Evolutionary conservation across 148 eudicot genomes (phyloP), one percentile per base, ranked within the genome.

Genomic region (Diospyros lotus): DNA sequence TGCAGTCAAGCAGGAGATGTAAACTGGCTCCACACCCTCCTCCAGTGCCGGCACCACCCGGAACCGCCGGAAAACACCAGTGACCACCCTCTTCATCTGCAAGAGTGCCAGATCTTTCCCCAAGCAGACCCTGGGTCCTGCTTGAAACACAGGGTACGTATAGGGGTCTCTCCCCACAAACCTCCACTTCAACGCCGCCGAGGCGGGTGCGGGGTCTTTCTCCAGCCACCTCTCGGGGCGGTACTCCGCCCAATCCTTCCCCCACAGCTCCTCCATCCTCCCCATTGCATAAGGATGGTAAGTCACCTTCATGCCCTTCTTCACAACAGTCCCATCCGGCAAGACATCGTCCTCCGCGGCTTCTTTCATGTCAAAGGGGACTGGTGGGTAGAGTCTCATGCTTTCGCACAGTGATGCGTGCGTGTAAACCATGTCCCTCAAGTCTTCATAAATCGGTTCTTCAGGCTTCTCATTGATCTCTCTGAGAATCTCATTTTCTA

Each of bases 361-460:
- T 40, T 79, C 67, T 69, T 86, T 86, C 4, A 58, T 62, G 75
- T 82, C 84, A 13, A 64, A 43, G 2, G 83, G 80, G 14, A 86
- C 89, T 6, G 89, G 89, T 15, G 89, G 89, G 46, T 86, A 86
- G 5, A 86, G 65, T 51, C 89, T 84, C 89, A 86, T 84, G 63
- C 82, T 76, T 66, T 86, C 89, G 18, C 80, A 75, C 3, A 86
- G 73, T 3, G 89, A 28, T 0, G 86, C 85, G 50, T 86, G 89
- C 0, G 83, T 82, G 72, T 86, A 86, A 1, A 80, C 70, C 87
- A 83, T 79, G 68, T 78, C 81, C 60, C 78, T 84, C 71, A 80
- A 84, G 46, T 87, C 89, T 3, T 84, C 82, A 39, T 80, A 84
- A 17, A 73, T 59, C 1, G 73, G 2, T 0, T 60, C 51, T 55